phyloP scores from a whole-genome alignment of 129 eudicot species.

The Logfia minima region DNA sequence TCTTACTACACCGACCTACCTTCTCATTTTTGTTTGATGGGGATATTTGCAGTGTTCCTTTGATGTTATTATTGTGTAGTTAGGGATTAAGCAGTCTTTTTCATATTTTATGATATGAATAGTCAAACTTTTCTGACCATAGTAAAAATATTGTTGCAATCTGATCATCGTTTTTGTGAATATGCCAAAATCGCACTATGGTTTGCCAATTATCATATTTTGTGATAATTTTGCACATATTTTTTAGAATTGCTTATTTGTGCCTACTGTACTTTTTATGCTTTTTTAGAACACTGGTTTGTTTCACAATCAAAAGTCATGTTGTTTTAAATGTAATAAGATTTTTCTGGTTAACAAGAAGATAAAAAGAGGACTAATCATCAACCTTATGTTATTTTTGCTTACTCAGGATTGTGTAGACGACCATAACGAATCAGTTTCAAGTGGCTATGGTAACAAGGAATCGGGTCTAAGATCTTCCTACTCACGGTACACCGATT shows the following conservation, averaged over 20 bases:
- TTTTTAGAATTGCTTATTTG: neutral
- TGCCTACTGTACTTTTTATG: neutral
- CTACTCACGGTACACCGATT: neutral
- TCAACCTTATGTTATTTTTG: neutral
- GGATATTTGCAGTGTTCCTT: neutral
- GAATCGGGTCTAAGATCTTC: constrained; percentile 3
- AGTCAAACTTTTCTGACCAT: neutral
- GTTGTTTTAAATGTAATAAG: neutral
- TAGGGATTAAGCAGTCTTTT: neutral
- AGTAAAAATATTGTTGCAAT: neutral
- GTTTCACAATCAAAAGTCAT: neutral
- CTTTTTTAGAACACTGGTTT: neutral
- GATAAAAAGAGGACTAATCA: neutral
- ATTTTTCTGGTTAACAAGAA: neutral
- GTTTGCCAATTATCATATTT: neutral
- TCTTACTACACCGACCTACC: neutral
- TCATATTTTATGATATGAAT: neutral
- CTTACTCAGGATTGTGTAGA: constrained; percentile 4
- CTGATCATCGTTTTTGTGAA: no score
- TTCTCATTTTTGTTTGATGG: neutral
- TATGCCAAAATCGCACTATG: neutral
- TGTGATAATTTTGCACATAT: neutral
- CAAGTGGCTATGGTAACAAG: constrained; percentile 1
- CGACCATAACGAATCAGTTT: neutral
- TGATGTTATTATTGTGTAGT: neutral